Conservation (phyloP, 148 eudicot species). For the Rhododendron griersonianum region DNA sequence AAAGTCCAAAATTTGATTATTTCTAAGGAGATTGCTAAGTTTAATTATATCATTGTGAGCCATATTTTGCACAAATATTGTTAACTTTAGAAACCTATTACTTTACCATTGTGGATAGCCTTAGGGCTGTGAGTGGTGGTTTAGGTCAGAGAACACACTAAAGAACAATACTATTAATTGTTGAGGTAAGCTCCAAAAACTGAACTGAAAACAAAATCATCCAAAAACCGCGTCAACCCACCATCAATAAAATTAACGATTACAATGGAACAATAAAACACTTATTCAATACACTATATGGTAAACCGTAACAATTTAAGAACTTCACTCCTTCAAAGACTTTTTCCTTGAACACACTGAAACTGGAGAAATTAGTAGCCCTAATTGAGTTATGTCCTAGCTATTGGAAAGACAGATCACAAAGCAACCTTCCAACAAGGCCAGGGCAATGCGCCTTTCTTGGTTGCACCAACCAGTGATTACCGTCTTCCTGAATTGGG, state of each 20-base stretch:
- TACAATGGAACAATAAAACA: too few relatives aligned
- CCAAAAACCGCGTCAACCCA: not conserved
- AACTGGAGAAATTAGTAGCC: not conserved
- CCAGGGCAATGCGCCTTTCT: not conserved
- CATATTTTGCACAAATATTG: too few relatives aligned
- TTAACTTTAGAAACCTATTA: too few relatives aligned
- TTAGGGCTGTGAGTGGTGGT: not conserved
- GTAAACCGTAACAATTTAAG: too few relatives aligned
- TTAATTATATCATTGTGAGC: too few relatives aligned
- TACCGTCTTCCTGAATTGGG: not conserved
- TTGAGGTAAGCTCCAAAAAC: not conserved
- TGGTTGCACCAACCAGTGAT: not conserved
- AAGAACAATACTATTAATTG: not conserved
- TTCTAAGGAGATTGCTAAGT: too few relatives aligned
- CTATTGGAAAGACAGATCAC: not conserved
- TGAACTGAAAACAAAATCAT: not conserved
- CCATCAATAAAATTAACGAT: not conserved
- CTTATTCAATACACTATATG: too few relatives aligned
- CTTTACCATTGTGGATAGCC: too few relatives aligned
- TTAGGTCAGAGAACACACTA: not conserved
- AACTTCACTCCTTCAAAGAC: too few relatives aligned
- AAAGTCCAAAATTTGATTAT: too few relatives aligned
- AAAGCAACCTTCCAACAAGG: not conserved
- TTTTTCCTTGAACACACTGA: not conserved
- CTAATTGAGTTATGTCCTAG: not conserved